Evolutionary conservation across 2,329 filamentous ascomycete genomes (phyloP).

Genomic region (Lecanicillium sp.): DNA sequence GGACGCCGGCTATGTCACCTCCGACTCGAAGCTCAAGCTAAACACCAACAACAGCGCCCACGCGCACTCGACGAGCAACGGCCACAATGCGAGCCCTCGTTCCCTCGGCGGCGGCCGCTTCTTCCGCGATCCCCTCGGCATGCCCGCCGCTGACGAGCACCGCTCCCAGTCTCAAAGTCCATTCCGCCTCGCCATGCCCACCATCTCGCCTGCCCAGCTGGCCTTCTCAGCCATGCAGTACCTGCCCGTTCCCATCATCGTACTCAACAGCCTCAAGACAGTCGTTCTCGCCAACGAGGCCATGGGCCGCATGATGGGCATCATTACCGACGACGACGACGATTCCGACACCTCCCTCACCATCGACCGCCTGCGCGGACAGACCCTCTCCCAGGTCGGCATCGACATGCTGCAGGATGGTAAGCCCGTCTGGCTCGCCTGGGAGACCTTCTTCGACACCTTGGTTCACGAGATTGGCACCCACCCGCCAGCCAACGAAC

Average conservation of each 20-base stretch:
- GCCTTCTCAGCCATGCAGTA: slow-evolving; percentile 67
- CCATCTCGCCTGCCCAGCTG: slow-evolving; percentile 45
- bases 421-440: slow-evolving; percentile 50
- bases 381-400: slow-evolving; percentile 62
- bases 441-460: slow-evolving; percentile 53
- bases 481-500: slow-evolving; percentile 21
- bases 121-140: slow-evolving; percentile 26
- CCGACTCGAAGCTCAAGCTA: slow-evolving; percentile 16
- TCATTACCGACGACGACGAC: slow-evolving; percentile 39
- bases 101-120: slow-evolving; percentile 27
- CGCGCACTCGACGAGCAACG: slow-evolving; percentile 5
- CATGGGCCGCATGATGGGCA: slow-evolving; percentile 62
- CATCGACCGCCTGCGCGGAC: slow-evolving; percentile 57
- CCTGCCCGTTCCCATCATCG: slow-evolving; percentile 64
- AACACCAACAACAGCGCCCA: slow-evolving; percentile 14
- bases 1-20: slow-evolving; percentile 15
- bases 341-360: slow-evolving; percentile 38
- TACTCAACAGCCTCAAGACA: slow-evolving; percentile 63
- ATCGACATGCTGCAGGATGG: slow-evolving; percentile 69
- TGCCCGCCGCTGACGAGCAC: slow-evolving; percentile 15
- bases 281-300: slow-evolving; percentile 70
- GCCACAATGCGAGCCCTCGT: slow-evolving; percentile 22
- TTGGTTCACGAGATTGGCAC: slow-evolving; percentile 39
- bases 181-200: slow-evolving; percentile 38
- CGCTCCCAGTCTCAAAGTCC: slow-evolving; percentile 34